These are phyloP conservation scores for Sphagnum magellanicum DNA, from an alignment of 228 moss, liverwort and hornwort genomes.

Conservation along the genomic window DNA sequence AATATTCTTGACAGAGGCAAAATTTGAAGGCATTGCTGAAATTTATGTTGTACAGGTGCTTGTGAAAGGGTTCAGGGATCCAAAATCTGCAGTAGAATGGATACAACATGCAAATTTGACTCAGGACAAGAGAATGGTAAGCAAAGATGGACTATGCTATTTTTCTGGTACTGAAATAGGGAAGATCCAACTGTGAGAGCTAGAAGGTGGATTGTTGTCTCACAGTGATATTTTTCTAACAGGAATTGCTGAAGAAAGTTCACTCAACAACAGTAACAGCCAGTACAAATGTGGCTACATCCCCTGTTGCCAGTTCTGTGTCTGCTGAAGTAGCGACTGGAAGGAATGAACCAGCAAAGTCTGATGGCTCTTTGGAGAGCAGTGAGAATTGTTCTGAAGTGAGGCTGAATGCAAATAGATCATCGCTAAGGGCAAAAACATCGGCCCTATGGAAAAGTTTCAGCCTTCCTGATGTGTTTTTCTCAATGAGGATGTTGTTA, in stretches of 20 bases:
- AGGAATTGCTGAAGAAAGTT: conserved; percentile 38
- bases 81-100: conserved; percentile 34
- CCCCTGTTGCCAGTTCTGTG: conserved; percentile 9
- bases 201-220: neutral
- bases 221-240: conserved; percentile 3
- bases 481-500: conserved; percentile 52
- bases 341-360: conserved; percentile 13
- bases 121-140: conserved; percentile 31
- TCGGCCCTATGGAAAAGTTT: conserved; percentile 34
- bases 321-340: conserved; percentile 11
- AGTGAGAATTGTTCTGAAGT: conserved; percentile 16
- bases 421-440: conserved; percentile 16
- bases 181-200: neutral
- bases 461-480: conserved; percentile 48
- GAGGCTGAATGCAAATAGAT: conserved; percentile 15
- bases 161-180: too few species aligned
- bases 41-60: conserved; percentile 52
- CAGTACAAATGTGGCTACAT: conserved; percentile 16
- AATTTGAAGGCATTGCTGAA: conserved; percentile 32
- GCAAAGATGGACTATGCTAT: neutral
- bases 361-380: conserved; percentile 14
- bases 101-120: conserved; percentile 36
- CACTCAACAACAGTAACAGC: conserved; percentile 20
- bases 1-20: conserved; percentile 20
- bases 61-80: conserved; percentile 32